These are phyloP conservation scores for Boechera divaricarpa DNA, from an alignment of 345 rosid genomes.

Conservation along the genomic window DNA sequence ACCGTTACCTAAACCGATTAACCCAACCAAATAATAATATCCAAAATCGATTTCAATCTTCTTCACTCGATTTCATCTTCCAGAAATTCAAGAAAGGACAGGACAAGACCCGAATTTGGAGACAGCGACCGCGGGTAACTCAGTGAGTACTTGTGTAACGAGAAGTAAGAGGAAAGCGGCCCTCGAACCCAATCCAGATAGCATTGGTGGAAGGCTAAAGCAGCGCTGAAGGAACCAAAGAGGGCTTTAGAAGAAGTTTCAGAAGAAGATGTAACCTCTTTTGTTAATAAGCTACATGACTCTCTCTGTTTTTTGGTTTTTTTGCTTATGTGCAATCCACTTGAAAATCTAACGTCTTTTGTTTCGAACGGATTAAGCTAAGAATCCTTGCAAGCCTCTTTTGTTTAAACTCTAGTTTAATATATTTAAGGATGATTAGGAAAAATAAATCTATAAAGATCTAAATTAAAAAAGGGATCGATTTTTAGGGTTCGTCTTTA, in stretches of 20 bases:
- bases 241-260: conserved; percentile 23
- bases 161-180: conserved; percentile 32
- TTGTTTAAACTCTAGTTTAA: conserved; percentile 6
- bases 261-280: not conserved
- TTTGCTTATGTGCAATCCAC: too few relatives aligned
- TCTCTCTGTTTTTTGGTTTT: too few relatives aligned
- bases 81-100: conserved; percentile 4
- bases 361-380: conserved; percentile 14
- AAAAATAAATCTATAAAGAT: not conserved
- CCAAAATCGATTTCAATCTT: too few relatives aligned
- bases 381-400: conserved; percentile 4
- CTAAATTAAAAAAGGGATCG: not conserved
- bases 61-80: too few relatives aligned
- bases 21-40: too few relatives aligned
- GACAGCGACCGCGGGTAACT: not conserved
- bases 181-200: conserved; percentile 46
- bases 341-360: conserved; percentile 4
- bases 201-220: conserved; percentile 56
- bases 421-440: not conserved
- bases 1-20: too few relatives aligned
- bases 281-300: too few relatives aligned
- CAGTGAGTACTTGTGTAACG: conserved; percentile 18
- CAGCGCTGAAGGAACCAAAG: conserved; percentile 36
- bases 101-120: not conserved
- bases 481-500: too few relatives aligned